phyloP scores from a whole-genome alignment of 1,284 basidiomycete species.

The Ceratobasidium papillatum region DNA sequence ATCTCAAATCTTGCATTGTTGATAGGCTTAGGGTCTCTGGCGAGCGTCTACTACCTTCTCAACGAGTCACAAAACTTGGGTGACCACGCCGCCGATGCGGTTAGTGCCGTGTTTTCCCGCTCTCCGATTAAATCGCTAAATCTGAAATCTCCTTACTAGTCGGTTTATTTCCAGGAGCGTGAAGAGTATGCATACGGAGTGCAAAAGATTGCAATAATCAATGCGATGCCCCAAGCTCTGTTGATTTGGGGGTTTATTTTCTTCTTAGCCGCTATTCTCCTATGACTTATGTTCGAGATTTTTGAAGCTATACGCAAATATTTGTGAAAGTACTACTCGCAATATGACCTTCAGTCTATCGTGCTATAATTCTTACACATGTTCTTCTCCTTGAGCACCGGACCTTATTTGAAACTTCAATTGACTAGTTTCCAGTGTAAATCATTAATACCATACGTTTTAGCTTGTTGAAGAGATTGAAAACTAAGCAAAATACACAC shows the following conservation, averaged over 20 bases:
- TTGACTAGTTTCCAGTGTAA: too few species aligned
- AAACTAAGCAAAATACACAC: too few species aligned
- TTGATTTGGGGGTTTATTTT: conserved; percentile 28
- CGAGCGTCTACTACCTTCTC: conserved; percentile 15
- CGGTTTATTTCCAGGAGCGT: conserved; percentile 12
- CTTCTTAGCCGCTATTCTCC: background rate
- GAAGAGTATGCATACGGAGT: conserved; percentile 20
- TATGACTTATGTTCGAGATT: background rate
- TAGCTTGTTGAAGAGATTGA: too few species aligned
- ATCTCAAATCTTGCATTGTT: background rate
- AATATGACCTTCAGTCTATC: too few species aligned
- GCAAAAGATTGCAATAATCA: conserved; percentile 26
- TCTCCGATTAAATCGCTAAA: background rate
- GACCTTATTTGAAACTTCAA: too few species aligned
- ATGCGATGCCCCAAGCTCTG: conserved; percentile 20
- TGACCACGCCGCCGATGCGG: conserved; percentile 15
- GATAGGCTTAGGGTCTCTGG: background rate
- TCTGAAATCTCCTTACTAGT: background rate
- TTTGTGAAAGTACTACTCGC: too few species aligned
- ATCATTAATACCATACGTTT: too few species aligned
- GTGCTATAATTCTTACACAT: too few species aligned
- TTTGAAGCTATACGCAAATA: too few species aligned
- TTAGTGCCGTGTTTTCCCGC: background rate
- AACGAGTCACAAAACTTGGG: conserved; percentile 32
- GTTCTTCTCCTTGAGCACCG: too few species aligned